Base-by-base conservation (phyloP, 805 yeast genomes). In the Suhomyces xylopsoci region DNA sequence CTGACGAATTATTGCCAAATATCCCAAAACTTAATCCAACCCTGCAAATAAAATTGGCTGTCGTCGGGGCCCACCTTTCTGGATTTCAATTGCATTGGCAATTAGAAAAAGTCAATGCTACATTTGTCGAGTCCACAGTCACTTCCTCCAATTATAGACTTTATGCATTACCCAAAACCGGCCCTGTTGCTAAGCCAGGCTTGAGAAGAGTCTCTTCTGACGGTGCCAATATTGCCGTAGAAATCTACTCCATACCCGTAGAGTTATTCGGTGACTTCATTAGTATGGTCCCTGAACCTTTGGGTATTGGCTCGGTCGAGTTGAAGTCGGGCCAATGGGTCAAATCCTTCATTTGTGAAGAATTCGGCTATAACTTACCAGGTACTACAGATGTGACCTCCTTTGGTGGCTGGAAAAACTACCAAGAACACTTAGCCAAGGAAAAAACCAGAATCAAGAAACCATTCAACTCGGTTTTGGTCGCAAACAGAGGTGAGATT, bases 401-500 rank as follows among this genome's bases (percentile, higher is more conserved):
- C 20, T 87, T 74, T 65, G 97, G 97, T 44, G 96, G 97, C 4
- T 93, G 97, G 93, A 83, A 85, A 67, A 72, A 77, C 2, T 90
- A 88, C 72, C 73, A 81, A 47, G 76, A 50, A 53, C 72, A 64
- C 53, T 63, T 72, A 36, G 59, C 59, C 20, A 62, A 62, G 19
- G 63, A 64, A 40, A 72, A 71, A 53, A 50, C 51, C 30, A 58
- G 57, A 55, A 55, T 47, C 44, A 63, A 62, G 52, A 82, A 81
- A 62, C 94, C 96, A 1, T 90, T 91, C 71, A 77, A 84, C 19
- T 81, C 87, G 9, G 97, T 93, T n/a, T 79, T 93, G 51, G 94
- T 93, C 51, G 98, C 98, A 41, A 93, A 93, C 76, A 83, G 99
- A 73, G 98, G 98, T 68, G 99, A 93, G 73, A 93, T 93, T 63